Base-by-base conservation (phyloP, 2,329 filamentous ascomycete genomes). In the Talaromyces sp. region DNA sequence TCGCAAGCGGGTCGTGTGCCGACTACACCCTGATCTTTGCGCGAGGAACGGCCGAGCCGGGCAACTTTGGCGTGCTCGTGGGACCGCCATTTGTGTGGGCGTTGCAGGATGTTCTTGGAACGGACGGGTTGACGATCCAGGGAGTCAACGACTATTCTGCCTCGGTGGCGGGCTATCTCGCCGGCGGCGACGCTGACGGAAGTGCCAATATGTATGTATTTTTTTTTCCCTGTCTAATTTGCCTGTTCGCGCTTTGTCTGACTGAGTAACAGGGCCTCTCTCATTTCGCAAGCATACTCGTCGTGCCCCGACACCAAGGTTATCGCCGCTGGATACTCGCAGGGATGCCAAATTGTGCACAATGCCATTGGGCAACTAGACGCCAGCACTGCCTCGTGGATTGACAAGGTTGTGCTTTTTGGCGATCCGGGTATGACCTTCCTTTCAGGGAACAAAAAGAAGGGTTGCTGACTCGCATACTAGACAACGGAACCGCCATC, bases 121-220 rank as follows among this genome's bases (percentile, higher is more conserved):
- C 61, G 3, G 52, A 54, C 24, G 52, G 59, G 19, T 27, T 66
- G 26, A 63, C 62, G 31, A 60, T 65, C 26, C 65, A 66, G 51
- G 65, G 65, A 9, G 65, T 66, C n/a, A 66, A 66, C 48, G 38
- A 63, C 52, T 66, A 66, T 48, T 48, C 61, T 9, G 65, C 65
- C 38, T 60, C 61, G 2, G 63, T 66, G 7, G 62, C 60, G 48
- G 65, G 65, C 11, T 66, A 66, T 43, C 41, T 65, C 43, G 62
- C 54, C 19, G 65, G 65, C 8, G 65, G 65, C 11, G 62, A 64
- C 58, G 24, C 65, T 21, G 52, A 43, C 43, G 65, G 63, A 26
- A 62, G 57, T 55, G 24, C 57, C 1, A 59, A 65, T 19, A 64
- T 66, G 65, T 65, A 53, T 17, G 51, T 32, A 3, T 17, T n/a